Conservation (phyloP, 208 protist genomes). For the Wallacemonas sp. region DNA sequence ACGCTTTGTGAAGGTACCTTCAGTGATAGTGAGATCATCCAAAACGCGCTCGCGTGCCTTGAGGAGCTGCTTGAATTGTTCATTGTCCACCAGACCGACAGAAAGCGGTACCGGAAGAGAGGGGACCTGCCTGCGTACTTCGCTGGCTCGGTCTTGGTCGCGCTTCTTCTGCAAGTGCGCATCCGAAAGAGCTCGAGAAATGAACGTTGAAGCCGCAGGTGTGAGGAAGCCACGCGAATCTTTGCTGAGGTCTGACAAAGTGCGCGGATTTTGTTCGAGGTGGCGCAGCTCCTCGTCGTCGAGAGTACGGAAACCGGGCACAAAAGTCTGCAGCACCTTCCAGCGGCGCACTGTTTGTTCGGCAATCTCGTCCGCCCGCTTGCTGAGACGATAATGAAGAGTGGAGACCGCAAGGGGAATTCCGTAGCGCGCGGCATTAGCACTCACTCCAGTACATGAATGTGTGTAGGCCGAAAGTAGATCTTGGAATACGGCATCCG, state of each 20-base stretch:
- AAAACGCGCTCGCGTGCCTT: neutral
- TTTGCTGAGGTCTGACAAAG: conserved; percentile 4
- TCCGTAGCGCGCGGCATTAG: neutral
- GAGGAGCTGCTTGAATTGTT: conserved; percentile 3
- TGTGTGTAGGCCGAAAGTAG: conserved; percentile 23
- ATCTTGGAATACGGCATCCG: conserved; percentile 29
- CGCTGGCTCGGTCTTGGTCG: neutral
- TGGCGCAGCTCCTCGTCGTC: conserved; percentile 25
- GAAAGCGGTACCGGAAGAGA: neutral
- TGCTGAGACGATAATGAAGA: conserved; percentile 28
- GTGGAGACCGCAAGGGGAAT: neutral
- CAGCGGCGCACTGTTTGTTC: conserved; percentile 19
- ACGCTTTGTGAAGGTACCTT: neutral
- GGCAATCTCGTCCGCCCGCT: conserved; percentile 39
- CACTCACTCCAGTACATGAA: conserved; percentile 11
- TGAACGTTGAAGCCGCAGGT: neutral
- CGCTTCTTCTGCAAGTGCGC: neutral
- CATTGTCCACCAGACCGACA: neutral
- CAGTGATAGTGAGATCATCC: neutral
- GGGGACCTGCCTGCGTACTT: conserved; percentile 12
- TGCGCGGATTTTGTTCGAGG: conserved; percentile 15
- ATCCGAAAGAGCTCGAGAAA: neutral
- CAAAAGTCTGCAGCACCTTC: conserved; percentile 14
- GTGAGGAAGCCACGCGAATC: neutral
- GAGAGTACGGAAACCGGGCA: conserved; percentile 10